These are phyloP conservation scores for Sugiyamaella castrensis DNA, from an alignment of 1,139 yeast genomes.

Conservation along the genomic window DNA sequence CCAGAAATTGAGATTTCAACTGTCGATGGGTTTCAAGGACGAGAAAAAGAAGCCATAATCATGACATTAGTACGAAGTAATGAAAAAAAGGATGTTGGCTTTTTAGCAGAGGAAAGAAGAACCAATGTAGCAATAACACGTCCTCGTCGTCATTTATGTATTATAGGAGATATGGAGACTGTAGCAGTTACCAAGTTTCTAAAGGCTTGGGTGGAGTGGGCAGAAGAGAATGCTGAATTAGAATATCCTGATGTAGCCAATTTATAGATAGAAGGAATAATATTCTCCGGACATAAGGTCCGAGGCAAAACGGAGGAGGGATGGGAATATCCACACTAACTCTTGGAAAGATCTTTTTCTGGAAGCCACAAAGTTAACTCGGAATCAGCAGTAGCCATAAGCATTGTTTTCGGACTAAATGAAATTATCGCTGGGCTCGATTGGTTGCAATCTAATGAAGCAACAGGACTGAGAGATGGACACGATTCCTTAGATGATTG, in stretches of 20 bases:
- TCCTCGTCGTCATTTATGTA: slow-evolving; percentile 79
- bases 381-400: slow-evolving; percentile 80
- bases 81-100: slow-evolving; percentile 63
- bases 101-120: slow-evolving; percentile 60
- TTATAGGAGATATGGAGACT: slow-evolving; percentile 83
- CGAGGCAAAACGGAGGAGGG: too few species aligned
- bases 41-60: slow-evolving; percentile 82
- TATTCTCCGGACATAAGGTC: too few species aligned
- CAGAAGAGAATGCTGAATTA: slow-evolving; percentile 63
- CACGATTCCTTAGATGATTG: slow-evolving; percentile 38
- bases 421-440: slow-evolving; percentile 54
- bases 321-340: neutral
- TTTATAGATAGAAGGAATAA: neutral
- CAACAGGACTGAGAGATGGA: slow-evolving; percentile 32
- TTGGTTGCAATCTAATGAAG: slow-evolving; percentile 34
- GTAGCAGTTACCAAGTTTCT: slow-evolving; percentile 57
- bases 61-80: slow-evolving; percentile 82
- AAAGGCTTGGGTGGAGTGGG: slow-evolving; percentile 66
- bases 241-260: slow-evolving; percentile 55
- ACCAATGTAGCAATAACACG: slow-evolving; percentile 91
- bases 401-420: slow-evolving; percentile 75
- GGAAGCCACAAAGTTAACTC: slow-evolving; percentile 44
- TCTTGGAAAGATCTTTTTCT: slow-evolving; percentile 17
- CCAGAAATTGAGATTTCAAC: slow-evolving; percentile 76
- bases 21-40: slow-evolving; percentile 90